These are phyloP conservation scores for Citrullus colocynthis DNA, from an alignment of 306 rosid genomes.

Conservation along the genomic window DNA sequence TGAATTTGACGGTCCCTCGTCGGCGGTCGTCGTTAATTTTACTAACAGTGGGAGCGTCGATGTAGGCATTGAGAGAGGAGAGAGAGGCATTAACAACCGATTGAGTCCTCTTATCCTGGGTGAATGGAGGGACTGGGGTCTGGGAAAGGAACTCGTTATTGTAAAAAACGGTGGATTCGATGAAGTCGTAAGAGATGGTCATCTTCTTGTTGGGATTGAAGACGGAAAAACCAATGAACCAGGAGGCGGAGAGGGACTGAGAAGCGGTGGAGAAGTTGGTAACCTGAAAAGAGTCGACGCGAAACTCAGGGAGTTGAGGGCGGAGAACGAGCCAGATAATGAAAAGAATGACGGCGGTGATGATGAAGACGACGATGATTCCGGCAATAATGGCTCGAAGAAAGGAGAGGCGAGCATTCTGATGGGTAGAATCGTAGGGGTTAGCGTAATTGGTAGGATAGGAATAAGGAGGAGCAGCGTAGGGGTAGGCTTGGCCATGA, in stretches of 20 bases:
- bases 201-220: conserved; percentile 64
- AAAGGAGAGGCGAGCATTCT: conserved; percentile 28
- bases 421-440: conserved; percentile 2
- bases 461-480: conserved; percentile 23
- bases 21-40: conserved; percentile 25
- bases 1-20: conserved; percentile 31
- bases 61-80: conserved; percentile 22
- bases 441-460: conserved; percentile 26
- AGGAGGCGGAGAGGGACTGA: conserved; percentile 41
- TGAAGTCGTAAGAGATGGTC: conserved; percentile 31
- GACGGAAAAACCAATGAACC: conserved; percentile 36
- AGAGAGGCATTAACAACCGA: conserved; percentile 30
- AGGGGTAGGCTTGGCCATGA: conserved; percentile 26
- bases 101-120: conserved; percentile 26
- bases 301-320: conserved; percentile 55
- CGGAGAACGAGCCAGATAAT: conserved; percentile 76
- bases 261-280: conserved; percentile 29
- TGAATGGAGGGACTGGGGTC: conserved; percentile 36
- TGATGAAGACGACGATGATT: conserved; percentile 39
- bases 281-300: conserved; percentile 34
- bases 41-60: background rate
- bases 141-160: conserved; percentile 12
- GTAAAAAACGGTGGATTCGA: conserved; percentile 26
- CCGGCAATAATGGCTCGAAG: conserved; percentile 50
- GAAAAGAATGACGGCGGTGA: conserved; percentile 33